Evolutionary conservation across 148 eudicot genomes (phyloP), one percentile per base, ranked within the genome.

Genomic region (Rheum nobile): DNA sequence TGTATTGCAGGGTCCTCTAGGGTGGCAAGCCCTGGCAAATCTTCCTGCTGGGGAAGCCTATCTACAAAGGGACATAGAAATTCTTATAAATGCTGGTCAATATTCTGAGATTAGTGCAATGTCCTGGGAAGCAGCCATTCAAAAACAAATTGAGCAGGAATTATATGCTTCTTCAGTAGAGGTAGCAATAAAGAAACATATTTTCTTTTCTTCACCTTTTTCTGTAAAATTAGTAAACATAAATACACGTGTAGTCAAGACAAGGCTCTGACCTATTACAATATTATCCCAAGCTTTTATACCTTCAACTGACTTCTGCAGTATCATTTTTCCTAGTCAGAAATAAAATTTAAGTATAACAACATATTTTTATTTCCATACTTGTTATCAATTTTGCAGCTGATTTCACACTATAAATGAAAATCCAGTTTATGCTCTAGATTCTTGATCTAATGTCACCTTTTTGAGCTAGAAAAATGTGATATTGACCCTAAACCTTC

Each of bases 121-220:
- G 76, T 88, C 99, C 52, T 95, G 99, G 99, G 99, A 95, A 86
- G 93, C 88, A 80, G 91, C 93, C 24, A 84, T 95, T 57, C 96
- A 90, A 75, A 91, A 88, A 78, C 99, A 90, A 84, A 89, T 95
- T 75, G 91, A 91, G 79, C 88, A 87, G 84, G 99, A 91, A 80
- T 71, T 91, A 72, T 86, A 83, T 81, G 86, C 88, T 78, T 85
- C 97, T 83, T 88, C 97, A 48, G 76, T 79, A 31, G 88, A 91
- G 96, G 98, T 89, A 77, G 71, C 24, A 12, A 50, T 71, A 22
- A 38, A 38, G 24, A 71, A 71, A 8, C 41, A 7, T 26, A 2
- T 39, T 69, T 34, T 22, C 46, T 28, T 67, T 32, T 32, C 19
- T 28, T 61, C 21, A 13, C 39, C 21, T 65, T 65, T 32, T 32